Conservation (phyloP, 2,329 filamentous ascomycete species). For the Xylariaceae sp. region DNA sequence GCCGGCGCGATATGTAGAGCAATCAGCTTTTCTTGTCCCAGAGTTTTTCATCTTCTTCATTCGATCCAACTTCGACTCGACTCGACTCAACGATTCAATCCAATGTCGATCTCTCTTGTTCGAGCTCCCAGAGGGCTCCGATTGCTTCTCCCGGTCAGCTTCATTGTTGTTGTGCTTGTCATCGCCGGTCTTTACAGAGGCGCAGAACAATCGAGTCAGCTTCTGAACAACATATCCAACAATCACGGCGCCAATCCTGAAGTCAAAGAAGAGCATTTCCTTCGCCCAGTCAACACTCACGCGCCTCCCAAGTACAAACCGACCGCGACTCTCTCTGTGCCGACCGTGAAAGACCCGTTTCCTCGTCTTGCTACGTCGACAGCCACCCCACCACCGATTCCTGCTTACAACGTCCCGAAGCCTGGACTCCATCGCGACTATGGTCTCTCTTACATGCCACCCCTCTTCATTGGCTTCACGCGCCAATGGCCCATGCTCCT, state of each 20-base stretch:
- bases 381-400: slow-evolving; percentile 30
- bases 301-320: slow-evolving; percentile 29
- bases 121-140: slow-evolving; percentile 19
- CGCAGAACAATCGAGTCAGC: slow-evolving; percentile 16
- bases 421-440: slow-evolving; percentile 32
- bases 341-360: slow-evolving; percentile 25
- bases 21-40: neutral
- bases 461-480: slow-evolving; percentile 46
- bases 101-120: slow-evolving; percentile 16
- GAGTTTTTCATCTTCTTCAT: neutral
- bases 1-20: slow-evolving; percentile 3
- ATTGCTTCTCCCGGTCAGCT: slow-evolving; percentile 24
- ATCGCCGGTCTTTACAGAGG: slow-evolving; percentile 20
- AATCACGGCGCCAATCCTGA: slow-evolving; percentile 17
- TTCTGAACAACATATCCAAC: slow-evolving; percentile 23
- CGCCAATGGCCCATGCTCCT: slow-evolving; percentile 44
- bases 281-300: slow-evolving; percentile 24
- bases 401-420: slow-evolving; percentile 34
- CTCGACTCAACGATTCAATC: slow-evolving; percentile 1
- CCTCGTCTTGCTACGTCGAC: slow-evolving; percentile 24
- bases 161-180: slow-evolving; percentile 21
- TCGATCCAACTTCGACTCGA: neutral
- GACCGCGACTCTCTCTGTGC: slow-evolving; percentile 21
- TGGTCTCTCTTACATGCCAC: slow-evolving; percentile 32
- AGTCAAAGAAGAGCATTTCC: slow-evolving; percentile 8